Conservation (phyloP, 495 filamentous ascomycete genomes). For the Elasticomyces elasticus region DNA sequence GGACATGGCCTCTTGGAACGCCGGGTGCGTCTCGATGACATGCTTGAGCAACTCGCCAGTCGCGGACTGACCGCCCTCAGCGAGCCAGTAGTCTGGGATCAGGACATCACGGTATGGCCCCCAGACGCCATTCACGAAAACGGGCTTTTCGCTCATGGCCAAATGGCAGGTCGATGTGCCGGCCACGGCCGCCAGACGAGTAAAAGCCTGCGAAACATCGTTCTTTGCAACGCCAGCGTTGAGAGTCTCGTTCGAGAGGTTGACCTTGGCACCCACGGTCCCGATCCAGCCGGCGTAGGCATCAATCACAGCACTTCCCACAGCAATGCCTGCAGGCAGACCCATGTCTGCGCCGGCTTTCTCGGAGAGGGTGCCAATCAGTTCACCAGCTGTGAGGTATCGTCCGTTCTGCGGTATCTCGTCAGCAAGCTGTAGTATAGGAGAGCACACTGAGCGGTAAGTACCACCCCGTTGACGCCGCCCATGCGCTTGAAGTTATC, state of each 20-base stretch:
- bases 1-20: conserved; percentile 64
- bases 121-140: conserved; percentile 93
- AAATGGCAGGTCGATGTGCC: conserved; percentile 96
- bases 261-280: conserved; percentile 90
- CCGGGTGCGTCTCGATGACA: conserved; percentile 85
- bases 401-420: conserved; percentile 61
- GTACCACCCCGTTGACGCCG: conserved; percentile 87
- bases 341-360: conserved; percentile 76
- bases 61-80: conserved; percentile 90
- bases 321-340: conserved; percentile 75
- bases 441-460: conserved; percentile 8
- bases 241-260: conserved; percentile 52
- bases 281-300: conserved; percentile 98
- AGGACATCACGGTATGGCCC: conserved; percentile 92
- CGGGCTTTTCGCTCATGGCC: conserved; percentile 81
- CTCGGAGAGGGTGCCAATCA: conserved; percentile 73
- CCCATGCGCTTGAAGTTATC: conserved; percentile 87
- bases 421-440: conserved; percentile 16
- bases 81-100: conserved; percentile 84
- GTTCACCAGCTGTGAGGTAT: conserved; percentile 81
- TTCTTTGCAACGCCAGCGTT: conserved; percentile 53
- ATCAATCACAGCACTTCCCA: conserved; percentile 94
- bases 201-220: conserved; percentile 83
- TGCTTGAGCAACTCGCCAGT: conserved; percentile 90
- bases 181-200: conserved; percentile 85